Base-by-base conservation (phyloP, 768 basidiomycete genomes). In the Boletellus ananiceps region DNA sequence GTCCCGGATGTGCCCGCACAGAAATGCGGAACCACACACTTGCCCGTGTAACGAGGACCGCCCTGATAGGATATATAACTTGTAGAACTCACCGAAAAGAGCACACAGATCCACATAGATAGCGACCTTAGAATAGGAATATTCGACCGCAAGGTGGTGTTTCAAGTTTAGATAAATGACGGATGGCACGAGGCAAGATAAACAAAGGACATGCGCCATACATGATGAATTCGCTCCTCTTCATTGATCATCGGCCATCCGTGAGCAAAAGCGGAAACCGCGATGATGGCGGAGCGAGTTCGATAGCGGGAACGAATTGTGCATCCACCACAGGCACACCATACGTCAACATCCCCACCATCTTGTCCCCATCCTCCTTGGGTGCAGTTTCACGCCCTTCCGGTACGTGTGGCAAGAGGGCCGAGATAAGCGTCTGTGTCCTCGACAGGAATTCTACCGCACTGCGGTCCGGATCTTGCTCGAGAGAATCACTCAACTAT, bases 261-360 rank as follows among this genome's bases (percentile, higher is more conserved):
- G 87, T 74, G 49, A 89, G 73, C 40, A 92, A 68, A 60, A 90
- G 70, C 14, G 86, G 86, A 67, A 92, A 88, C 49, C 89, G 75
- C 37, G 85, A 75, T 35, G 82, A 81, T 15, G 87, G 80, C 55
- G 85, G 87, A 18, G 82, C 84, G 29, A 86, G 64, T 34, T 84
- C 79, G 37, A 88, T 61, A 25, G 81, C 78, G 33, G 82, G 68
- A 44, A 81, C 76, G 59, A 81, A 80, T 21, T 76, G 72, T 51
- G 79, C 72, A 42, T 83, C 81, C 34, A 70, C 56, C 14, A 66
- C 57, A 49, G 86, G 82, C 23, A 71, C 63, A 5, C 83, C 84
- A 50, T 76, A 74, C 27, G 71, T 73, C 50, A 84, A 67, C 27
- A 85, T 68, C n/a, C 65, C 58, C n/a, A 59, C 57, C 47, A 68